Evolutionary conservation across 371 early-diverging fungal genomes (phyloP).

Genomic region (Homolaphlyctis polyrhiza): DNA sequence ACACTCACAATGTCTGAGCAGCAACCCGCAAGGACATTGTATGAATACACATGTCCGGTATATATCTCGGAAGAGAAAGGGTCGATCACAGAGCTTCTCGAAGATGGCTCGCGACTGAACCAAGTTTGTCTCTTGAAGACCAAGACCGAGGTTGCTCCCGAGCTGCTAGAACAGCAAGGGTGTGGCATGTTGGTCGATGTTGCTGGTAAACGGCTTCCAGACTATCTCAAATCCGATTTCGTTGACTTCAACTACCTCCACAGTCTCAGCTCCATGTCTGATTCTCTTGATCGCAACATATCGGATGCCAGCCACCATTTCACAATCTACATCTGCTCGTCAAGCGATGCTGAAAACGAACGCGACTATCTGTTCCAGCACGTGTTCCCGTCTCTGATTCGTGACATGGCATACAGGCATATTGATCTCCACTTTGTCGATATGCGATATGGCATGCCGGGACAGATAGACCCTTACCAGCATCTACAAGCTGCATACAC

Average conservation of each 20-base stretch:
- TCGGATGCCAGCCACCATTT: not conserved
- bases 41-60: not conserved
- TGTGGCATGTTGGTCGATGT: not conserved
- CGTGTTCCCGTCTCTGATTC: slow-evolving; percentile 3
- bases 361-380: slow-evolving; percentile 4
- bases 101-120: slow-evolving; percentile 1
- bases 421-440: slow-evolving; percentile 12
- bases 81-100: not conserved
- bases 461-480: not conserved
- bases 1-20: not conserved
- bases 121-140: not conserved
- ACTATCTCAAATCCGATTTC: not conserved
- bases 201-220: not conserved
- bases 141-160: not conserved
- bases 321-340: slow-evolving; percentile 11
- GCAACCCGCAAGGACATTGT: not conserved
- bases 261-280: slow-evolving; percentile 6
- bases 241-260: slow-evolving; percentile 3
- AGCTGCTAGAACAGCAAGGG: not conserved
- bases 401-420: not conserved
- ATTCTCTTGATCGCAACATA: slow-evolving; percentile 2
- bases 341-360: slow-evolving; percentile 10
- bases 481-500: slow-evolving; percentile 1
- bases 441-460: not conserved
- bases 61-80: not conserved